Percentiles rank a stretch among this genome's conserved stretches.
Conservation (phyloP, 768 basidiomycete species). For the Macrocybe gigantea region DNA sequence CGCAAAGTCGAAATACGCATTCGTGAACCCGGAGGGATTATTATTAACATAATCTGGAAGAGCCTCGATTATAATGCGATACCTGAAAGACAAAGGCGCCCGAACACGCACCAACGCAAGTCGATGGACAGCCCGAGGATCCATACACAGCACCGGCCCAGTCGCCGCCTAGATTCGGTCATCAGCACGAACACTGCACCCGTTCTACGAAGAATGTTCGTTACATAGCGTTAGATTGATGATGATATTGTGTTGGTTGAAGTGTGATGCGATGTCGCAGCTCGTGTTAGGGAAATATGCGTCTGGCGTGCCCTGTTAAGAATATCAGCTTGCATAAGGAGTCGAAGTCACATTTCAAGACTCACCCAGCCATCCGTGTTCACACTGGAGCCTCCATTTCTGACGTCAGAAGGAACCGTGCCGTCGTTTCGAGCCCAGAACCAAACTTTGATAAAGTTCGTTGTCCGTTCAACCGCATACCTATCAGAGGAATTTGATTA, state of each 20-base stretch:
- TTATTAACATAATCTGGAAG: constrained; percentile 50
- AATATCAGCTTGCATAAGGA: neutral
- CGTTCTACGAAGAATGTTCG: constrained; percentile 1
- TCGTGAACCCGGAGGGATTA: constrained; percentile 55
- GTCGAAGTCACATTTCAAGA: neutral
- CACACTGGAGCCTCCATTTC: constrained; percentile 28
- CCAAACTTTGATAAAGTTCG: constrained; percentile 56
- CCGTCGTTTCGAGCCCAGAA: constrained; percentile 59
- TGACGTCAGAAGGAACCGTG: constrained; percentile 43
- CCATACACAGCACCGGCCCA: constrained; percentile 53
- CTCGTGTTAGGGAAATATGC: constrained; percentile 55
- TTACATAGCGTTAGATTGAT: constrained; percentile 49
- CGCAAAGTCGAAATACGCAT: constrained; percentile 67
- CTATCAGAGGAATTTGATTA: constrained; percentile 18
- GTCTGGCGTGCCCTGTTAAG: constrained; percentile 41
- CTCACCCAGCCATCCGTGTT: constrained; percentile 53
- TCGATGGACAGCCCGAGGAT: constrained; percentile 46
- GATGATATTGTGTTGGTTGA: constrained; percentile 54
- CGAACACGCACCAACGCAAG: constrained; percentile 45
- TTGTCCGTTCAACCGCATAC: constrained; percentile 60
- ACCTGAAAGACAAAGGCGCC: neutral
- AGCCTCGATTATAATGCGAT: neutral
- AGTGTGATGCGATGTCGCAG: constrained; percentile 53
- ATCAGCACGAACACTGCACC: neutral
- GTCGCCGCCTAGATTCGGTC: constrained; percentile 31